Conservation (phyloP, 2,329 filamentous ascomycete species). For the Colletotrichum sublineola region DNA sequence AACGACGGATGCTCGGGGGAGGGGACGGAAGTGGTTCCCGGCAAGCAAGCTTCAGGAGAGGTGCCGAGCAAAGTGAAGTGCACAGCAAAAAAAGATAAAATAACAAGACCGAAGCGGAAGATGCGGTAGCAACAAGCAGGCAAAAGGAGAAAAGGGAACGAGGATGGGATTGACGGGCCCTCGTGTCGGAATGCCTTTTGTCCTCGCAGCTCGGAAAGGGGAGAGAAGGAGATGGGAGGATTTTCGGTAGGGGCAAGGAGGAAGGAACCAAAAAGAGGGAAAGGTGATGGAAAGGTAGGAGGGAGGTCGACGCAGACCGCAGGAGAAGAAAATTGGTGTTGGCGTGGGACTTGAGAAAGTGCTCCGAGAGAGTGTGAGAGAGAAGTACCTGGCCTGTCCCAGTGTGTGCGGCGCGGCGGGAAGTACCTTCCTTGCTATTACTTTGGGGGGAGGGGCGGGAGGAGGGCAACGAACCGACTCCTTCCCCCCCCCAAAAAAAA, state of each 20-base stretch:
- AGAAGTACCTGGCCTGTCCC: slow-evolving; percentile 9
- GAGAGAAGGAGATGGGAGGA: slow-evolving; percentile 31
- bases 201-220: slow-evolving; percentile 41
- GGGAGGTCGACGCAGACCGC: slow-evolving; percentile 44
- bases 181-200: slow-evolving; percentile 39
- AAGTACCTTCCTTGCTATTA: slow-evolving; percentile 17
- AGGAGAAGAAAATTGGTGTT: slow-evolving; percentile 43
- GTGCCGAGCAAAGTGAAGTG: slow-evolving; percentile 41
- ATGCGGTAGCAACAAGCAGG: slow-evolving; percentile 39
- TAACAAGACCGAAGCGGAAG: slow-evolving; percentile 33
- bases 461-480: neutral
- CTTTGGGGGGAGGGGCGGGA: neutral
- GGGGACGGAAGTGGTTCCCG: slow-evolving; percentile 41
- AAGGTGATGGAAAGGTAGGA: slow-evolving; percentile 48
- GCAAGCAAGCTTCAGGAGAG: slow-evolving; percentile 43
- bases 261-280: slow-evolving; percentile 43
- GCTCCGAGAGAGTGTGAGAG: slow-evolving; percentile 11
- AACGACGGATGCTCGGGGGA: slow-evolving; percentile 41
- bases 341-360: slow-evolving; percentile 43
- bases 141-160: slow-evolving; percentile 30
- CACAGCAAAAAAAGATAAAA: slow-evolving; percentile 29
- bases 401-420: neutral
- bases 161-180: slow-evolving; percentile 38
- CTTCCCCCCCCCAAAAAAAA: neutral
- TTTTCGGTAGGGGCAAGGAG: slow-evolving; percentile 40